Base-by-base conservation (phyloP, 352 stramenopile genomes). In the Phytopythium montanum region DNA sequence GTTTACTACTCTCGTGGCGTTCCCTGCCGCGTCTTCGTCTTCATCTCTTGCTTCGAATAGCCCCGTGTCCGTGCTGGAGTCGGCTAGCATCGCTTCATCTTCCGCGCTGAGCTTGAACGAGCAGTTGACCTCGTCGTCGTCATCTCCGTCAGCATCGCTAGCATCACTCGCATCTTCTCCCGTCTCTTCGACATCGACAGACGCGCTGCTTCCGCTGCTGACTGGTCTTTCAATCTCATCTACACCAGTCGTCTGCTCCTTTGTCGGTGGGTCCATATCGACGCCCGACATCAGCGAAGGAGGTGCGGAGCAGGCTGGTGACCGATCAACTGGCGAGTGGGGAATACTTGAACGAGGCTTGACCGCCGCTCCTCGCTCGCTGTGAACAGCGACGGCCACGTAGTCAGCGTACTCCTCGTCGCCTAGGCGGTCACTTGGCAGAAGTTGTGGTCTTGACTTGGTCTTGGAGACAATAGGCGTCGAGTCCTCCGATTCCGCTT, bases 161-260 rank as follows among this genome's bases (percentile, higher is more conserved):
- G 81, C 76, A 49, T 86, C 72, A 36, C 79, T 72, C 14, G 65
- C 68, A 28, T 77, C 77, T 9, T 76, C 68, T 33, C 76, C 60
- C 2, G 19, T 56, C 38, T 59, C 60, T 31, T 75, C 61, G 25
- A 51, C 41, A 5, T 61, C 65, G 8, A 51, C 23, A 33, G 66
- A 46, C 16, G 61, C 62, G 16, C 64, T 57, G 28, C 59, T 61
- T 34, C 28, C 65, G 41, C 53, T 51, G 26, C 12, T 38, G 9
- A 5, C 26, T 19, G 26, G 13, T 46, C 23, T 31, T n/a, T 64
- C 41, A 36, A 58, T 50, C 54, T 5, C 29, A 31, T 44, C 49
- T 0, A 29, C 49, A 36, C 9, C 14, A 8, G 25, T 34, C 5
- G 16, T 36, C 28, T 9, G 23, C 8, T 7, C 4, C 2, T 5